Evolutionary conservation across 2,329 filamentous ascomycete species (phyloP).

Genomic region (Cladophialophora immunda): DNA sequence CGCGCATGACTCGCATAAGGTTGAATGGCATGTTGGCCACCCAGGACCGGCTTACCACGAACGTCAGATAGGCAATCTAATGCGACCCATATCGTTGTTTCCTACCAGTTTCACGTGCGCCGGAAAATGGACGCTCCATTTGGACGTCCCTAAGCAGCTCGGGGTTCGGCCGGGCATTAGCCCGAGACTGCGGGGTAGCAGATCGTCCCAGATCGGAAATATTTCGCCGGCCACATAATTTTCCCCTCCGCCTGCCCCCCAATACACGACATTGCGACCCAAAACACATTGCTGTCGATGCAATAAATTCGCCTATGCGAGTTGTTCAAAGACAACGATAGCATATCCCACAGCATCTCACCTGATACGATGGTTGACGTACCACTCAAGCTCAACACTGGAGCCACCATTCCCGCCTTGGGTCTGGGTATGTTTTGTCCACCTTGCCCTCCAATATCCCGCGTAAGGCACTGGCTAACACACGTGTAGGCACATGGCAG

Average conservation of each 20-base stretch:
- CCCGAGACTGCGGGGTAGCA: slow-evolving; percentile 9
- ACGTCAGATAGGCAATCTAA: background rate
- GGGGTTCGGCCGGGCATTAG: slow-evolving; percentile 14
- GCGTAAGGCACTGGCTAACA: background rate
- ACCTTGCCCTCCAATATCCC: background rate
- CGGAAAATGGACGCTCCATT: background rate
- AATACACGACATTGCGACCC: background rate
- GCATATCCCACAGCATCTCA: slow-evolving; percentile 1
- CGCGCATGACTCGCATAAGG: background rate
- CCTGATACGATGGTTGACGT: slow-evolving; percentile 38
- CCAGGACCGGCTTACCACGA: background rate
- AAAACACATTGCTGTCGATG: background rate
- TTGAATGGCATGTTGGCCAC: background rate
- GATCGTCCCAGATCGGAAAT: background rate
- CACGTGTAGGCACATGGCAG: slow-evolving; percentile 59
- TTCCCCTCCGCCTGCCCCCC: background rate
- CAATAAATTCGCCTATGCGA: slow-evolving; percentile 10
- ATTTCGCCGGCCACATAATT: background rate
- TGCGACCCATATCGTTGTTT: background rate
- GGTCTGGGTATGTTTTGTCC: slow-evolving; percentile 51
- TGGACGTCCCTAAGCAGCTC: background rate
- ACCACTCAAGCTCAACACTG: slow-evolving; percentile 57
- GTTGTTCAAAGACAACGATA: slow-evolving; percentile 4
- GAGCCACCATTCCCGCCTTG: slow-evolving; percentile 57
- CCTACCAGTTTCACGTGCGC: background rate